Evolutionary conservation across 1,284 basidiomycete species (phyloP).

Genomic region (Trichosporon sp.): DNA sequence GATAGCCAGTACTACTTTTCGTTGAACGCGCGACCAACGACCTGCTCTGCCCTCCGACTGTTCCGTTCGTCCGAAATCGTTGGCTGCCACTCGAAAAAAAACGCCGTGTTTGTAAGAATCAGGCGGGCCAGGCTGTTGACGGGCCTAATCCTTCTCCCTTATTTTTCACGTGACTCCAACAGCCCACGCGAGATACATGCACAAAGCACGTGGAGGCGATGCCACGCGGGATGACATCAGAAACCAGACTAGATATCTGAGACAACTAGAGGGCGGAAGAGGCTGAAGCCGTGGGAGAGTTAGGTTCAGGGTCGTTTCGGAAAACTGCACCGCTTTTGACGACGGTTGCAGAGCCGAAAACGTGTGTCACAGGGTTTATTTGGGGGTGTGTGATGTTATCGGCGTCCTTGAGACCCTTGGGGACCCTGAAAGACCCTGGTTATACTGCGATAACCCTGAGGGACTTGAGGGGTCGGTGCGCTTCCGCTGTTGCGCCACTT

Average conservation of each 20-base stretch:
- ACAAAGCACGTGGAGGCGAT: neutral
- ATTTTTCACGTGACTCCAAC: neutral
- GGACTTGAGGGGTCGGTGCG: too few species aligned
- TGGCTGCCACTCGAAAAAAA: constrained; percentile 7
- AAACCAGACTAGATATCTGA: neutral
- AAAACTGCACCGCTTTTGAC: neutral
- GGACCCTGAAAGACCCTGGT: too few species aligned
- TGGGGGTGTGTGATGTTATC: neutral
- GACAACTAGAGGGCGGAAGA: neutral
- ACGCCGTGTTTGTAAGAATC: neutral
- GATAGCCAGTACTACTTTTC: neutral
- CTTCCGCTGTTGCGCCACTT: too few species aligned
- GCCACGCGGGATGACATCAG: neutral
- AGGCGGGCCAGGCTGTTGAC: neutral
- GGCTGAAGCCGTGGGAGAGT: neutral
- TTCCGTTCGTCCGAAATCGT: constrained; percentile 4
- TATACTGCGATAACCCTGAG: too few species aligned
- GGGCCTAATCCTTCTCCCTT: neutral
- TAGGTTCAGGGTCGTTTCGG: neutral
- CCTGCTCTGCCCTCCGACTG: neutral
- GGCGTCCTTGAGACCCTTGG: too few species aligned
- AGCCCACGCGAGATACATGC: neutral
- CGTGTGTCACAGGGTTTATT: too few species aligned
- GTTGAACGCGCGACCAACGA: neutral
- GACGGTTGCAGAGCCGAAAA: too few species aligned